Evolutionary conservation across 2,329 filamentous ascomycete species (phyloP).

Genomic region (Paradendryphiella salina): DNA sequence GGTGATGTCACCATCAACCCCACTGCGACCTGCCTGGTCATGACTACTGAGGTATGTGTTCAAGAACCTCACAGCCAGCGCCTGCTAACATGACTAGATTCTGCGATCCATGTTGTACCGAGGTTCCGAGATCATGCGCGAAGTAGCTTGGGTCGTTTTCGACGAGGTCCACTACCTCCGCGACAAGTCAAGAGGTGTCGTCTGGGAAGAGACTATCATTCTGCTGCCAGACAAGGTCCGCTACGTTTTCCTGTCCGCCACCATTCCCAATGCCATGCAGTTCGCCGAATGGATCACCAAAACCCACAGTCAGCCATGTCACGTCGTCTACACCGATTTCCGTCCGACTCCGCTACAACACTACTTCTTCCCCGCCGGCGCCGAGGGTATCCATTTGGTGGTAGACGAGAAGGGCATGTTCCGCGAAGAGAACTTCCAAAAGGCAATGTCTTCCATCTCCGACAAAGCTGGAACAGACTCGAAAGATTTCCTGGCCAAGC

Average conservation of each 20-base stretch:
- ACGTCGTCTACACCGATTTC: constrained; percentile 99
- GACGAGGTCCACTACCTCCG: constrained; percentile 99
- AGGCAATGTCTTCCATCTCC: constrained; percentile 87
- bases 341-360: constrained; percentile 94
- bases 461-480: constrained; percentile 85
- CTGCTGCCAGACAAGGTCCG: constrained; percentile 96
- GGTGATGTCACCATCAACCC: constrained; percentile 99
- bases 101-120: constrained; percentile 96
- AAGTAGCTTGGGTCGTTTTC: constrained; percentile 97
- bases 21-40: constrained; percentile 94
- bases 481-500: constrained; percentile 74
- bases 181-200: constrained; percentile 89
- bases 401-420: constrained; percentile 97
- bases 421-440: constrained; percentile 95
- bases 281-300: constrained; percentile 99
- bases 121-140: constrained; percentile 98
- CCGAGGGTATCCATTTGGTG: constrained; percentile 88
- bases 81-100: constrained; percentile 62
- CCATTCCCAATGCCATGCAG: constrained; percentile 98
- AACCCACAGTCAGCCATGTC: constrained; percentile 94
- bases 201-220: constrained; percentile 99
- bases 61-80: no score
- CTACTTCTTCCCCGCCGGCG: constrained; percentile 94
- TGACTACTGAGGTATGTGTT: constrained; percentile 78
- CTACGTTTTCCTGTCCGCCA: constrained; percentile 97